Base-by-base conservation (phyloP, 306 rosid genomes). In the Quercus suber region DNA sequence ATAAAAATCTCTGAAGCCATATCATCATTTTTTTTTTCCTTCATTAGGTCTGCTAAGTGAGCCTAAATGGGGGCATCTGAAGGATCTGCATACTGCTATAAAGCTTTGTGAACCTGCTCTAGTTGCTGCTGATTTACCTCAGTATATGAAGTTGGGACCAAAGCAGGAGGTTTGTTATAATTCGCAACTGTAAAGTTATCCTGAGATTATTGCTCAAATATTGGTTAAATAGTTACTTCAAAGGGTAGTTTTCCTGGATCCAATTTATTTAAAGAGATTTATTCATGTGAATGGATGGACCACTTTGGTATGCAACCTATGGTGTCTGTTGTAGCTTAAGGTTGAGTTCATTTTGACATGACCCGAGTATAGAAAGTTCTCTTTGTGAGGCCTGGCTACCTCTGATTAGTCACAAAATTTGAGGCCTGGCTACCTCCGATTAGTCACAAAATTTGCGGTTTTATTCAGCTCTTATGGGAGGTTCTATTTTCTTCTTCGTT, bases 1-100 rank as follows among this genome's bases (percentile, higher is more conserved):
- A 56, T 43, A 13, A 58, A 27, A 33, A 21, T n/a, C 27, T 23
- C 21, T 18, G 37, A 52, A 17, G 15, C 27, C 52, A 21, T 21
- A 75, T 51, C n/a, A 77, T 18, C 59, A 52, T 21, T 25, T 28
- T 25, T 28, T 53, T 27, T 75, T 60, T 30, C 23, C 69, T 78
- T 81, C 71, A 37, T 88, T 76, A 94, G 99, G 99, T 84, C 85
- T 92, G 73, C 83, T 90, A 80, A 89, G 81, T 57, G 94, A 94
- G 78, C 99, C 99, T 76, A 94, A 94, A 82, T 94, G 99, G 99
- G 97, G 99, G 76, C 99, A 94, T 88, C 79, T 94, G 86, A 94
- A 91, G 87, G 95, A 94, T 86, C 88, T 94, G 73, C 99, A 94
- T 85, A 85, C 97, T 84, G 97, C 93, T 71, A 82, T 94, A 80